Percentiles rank a stretch among this genome's conserved stretches.
phyloP scores from a whole-genome alignment of 352 stramenopile genomes.

The Pythium monospermum region DNA sequence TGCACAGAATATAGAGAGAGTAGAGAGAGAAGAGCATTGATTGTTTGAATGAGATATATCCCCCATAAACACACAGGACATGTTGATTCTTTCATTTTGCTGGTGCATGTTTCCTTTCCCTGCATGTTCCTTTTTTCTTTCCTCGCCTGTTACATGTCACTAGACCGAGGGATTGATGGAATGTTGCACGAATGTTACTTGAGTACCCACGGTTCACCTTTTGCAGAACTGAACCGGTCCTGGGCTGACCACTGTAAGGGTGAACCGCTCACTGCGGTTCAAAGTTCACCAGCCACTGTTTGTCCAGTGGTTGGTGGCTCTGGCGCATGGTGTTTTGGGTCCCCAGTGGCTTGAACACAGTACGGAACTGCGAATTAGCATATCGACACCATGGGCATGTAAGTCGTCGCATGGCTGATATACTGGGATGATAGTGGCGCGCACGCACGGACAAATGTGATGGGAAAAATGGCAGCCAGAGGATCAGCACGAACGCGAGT shows the following conservation, averaged over 20 bases:
- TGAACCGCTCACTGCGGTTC: conserved; percentile 17
- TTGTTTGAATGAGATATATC: too few relatives aligned
- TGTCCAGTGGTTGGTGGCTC: conserved; percentile 72
- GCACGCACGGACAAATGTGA: background rate
- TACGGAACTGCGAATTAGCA: conserved; percentile 82
- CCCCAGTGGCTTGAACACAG: conserved; percentile 29
- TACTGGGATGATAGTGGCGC: too few relatives aligned
- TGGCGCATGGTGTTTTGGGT: conserved; percentile 8
- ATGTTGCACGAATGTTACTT: conserved; percentile 30
- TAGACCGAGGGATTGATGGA: background rate
- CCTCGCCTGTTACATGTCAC: too few relatives aligned
- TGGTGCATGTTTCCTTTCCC: too few relatives aligned
- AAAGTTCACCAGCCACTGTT: conserved; percentile 21
- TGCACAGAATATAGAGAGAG: too few relatives aligned
- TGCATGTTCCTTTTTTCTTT: too few relatives aligned
- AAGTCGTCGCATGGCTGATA: conserved; percentile 35
- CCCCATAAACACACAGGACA: too few relatives aligned
- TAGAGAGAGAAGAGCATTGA: too few relatives aligned
- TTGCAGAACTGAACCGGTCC: too few relatives aligned
- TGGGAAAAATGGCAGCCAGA: background rate
- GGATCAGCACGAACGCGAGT: too few relatives aligned
- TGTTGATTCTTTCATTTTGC: too few relatives aligned
- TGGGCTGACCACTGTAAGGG: too few relatives aligned
- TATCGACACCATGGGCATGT: conserved; percentile 77
- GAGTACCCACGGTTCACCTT: conserved; percentile 27